Base-by-base conservation (phyloP, 352 stramenopile genomes). In the Pythium rishiriense region DNA sequence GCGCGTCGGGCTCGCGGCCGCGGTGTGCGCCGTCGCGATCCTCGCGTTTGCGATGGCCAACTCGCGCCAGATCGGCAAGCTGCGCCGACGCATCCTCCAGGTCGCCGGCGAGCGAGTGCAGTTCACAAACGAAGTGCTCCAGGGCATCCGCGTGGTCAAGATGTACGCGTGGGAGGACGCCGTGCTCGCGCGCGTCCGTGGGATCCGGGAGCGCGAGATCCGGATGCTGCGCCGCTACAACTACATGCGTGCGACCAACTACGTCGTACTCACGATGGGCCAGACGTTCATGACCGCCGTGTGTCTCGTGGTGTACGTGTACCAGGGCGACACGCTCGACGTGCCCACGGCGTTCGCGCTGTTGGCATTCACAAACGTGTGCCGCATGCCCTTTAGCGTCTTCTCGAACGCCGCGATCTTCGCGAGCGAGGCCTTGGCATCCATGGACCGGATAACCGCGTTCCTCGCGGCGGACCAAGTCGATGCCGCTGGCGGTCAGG, bases 61-160 rank as follows among this genome's bases (percentile, higher is more conserved):
- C 41, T 74, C 74, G 41, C 58, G 61, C 7, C 51, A 66, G 9
- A 82, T 82, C 45, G n/a, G n/a, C n/a, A n/a, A n/a, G n/a, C n/a
- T n/a, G 79, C 68, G 1, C 37, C 31, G 39, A 48, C 72, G 62
- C 57, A 75, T 87, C 15, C 61, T 86, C 2, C 35, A 54, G 12
- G 70, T 90, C 52, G 69, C 79, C 0, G 76, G 74, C 22, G 75
- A 91, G 22, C 83, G 96, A 17, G 89, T 99, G 19, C 95, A 97
- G 64, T 83, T 97, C 57, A 94, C 95, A 17, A 97, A 94, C 58
- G 94, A 98, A 73, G 86, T 96, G 21, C 78, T 99, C 4, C 72
- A 89, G 21, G 94, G 93, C 10, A 96, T 98, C 56, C 76, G 90
- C 52, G 87, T 90, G 52, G 82, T 97, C 35, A 98, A 97, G 58